Evolutionary conservation across 1,139 yeast species (phyloP).

Genomic region (Scheffersomyces insectosa): DNA sequence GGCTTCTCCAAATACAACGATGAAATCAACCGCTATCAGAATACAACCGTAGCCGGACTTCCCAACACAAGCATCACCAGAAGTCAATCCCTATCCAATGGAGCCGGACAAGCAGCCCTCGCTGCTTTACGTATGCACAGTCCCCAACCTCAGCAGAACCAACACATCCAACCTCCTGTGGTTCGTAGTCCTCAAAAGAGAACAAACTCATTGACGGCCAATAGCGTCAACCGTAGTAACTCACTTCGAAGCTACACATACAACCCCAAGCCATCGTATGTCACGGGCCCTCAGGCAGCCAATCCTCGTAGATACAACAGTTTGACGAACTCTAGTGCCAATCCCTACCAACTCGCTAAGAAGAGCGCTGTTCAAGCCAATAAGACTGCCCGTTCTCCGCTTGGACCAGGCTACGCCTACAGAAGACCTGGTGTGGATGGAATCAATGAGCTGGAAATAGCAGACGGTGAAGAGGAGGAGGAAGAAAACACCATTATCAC

Average conservation of each 20-base stretch:
- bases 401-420: conserved; percentile 1
- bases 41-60: conserved; percentile 21
- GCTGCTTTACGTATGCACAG: conserved; percentile 43
- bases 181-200: conserved; percentile 6
- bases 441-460: conserved; percentile 1
- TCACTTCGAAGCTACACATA: conserved; percentile 39
- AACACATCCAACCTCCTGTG: conserved; percentile 1
- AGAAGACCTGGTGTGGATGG: conserved; percentile 2
- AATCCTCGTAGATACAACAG: conserved; percentile 22
- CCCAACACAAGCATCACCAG: conserved; percentile 22
- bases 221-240: conserved; percentile 23
- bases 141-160: conserved; percentile 8
- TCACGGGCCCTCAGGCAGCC: conserved; percentile 28
- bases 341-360: neutral
- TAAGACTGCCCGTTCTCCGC: neutral
- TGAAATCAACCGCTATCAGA: conserved; percentile 31
- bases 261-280: conserved; percentile 44
- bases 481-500: conserved; percentile 35
- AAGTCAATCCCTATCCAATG: conserved; percentile 25
- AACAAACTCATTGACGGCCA: conserved; percentile 14
- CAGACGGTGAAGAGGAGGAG: conserved; percentile 17
- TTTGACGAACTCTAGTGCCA: conserved; percentile 9
- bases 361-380: neutral
- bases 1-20: conserved; percentile 42
- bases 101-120: conserved; percentile 46